Percentiles rank a stretch among this genome's conserved stretches.
Evolutionary conservation across 2,329 filamentous ascomycete genomes (phyloP).

Genomic region (Epichloe sylvatica): DNA sequence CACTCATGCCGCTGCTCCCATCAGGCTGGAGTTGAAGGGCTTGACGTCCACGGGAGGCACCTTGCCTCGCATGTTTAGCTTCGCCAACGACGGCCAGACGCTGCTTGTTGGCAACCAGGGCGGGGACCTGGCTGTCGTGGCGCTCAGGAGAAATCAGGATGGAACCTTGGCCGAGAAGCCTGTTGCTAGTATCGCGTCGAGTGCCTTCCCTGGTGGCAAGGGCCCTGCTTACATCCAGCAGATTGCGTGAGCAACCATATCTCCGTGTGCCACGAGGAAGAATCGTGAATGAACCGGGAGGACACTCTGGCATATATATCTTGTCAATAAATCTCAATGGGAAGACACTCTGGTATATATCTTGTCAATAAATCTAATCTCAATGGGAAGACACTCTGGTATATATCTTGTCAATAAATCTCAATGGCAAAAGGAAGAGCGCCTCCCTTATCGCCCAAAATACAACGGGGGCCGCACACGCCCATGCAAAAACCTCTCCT

Average conservation of each 20-base stretch:
- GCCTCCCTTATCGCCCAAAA: too few species aligned
- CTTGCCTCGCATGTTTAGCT: constrained; percentile 34
- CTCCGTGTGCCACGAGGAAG: too few species aligned
- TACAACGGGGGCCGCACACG: too few species aligned
- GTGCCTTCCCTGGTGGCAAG: constrained; percentile 9
- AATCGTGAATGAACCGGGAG: too few species aligned
- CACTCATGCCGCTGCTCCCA: constrained; percentile 8
- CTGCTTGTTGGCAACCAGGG: constrained; percentile 35
- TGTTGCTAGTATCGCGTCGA: constrained; percentile 12
- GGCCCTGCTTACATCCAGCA: constrained; percentile 22
- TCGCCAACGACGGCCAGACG: constrained; percentile 20
- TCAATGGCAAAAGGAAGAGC: too few species aligned
- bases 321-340: too few species aligned
- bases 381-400: too few species aligned
- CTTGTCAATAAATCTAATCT: too few species aligned
- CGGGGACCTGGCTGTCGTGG: constrained; percentile 26
- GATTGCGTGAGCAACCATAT: constrained; percentile 1
- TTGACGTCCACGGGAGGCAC: constrained; percentile 22
- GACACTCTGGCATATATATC: too few species aligned
- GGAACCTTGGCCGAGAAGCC: constrained; percentile 18
- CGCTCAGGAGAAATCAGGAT: constrained; percentile 14
- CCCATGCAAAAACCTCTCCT: too few species aligned
- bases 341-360: too few species aligned
- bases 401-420: too few species aligned
- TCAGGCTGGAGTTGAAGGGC: constrained; percentile 20